Conservation (phyloP, 345 rosid species). For the Erucastrum elatum region DNA sequence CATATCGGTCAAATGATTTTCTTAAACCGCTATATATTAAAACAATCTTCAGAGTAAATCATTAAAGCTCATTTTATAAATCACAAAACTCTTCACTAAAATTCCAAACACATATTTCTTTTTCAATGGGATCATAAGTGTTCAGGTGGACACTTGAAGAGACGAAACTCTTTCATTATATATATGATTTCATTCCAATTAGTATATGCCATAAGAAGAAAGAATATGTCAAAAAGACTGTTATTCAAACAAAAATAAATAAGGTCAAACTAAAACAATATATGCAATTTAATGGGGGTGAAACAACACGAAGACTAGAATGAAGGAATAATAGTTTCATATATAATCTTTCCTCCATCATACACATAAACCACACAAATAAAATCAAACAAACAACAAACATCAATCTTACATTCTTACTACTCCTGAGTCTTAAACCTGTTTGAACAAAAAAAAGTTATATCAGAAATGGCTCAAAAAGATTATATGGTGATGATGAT, state of each 20-base stretch:
- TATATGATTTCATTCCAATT: neutral
- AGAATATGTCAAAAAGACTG: too few relatives aligned
- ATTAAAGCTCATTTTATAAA: too few relatives aligned
- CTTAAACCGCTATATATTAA: too few relatives aligned
- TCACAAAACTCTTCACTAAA: too few relatives aligned
- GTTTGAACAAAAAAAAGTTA: neutral
- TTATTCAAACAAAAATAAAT: neutral
- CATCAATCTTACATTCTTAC: neutral
- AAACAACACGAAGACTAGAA: neutral
- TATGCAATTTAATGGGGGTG: neutral
- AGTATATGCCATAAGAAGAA: neutral
- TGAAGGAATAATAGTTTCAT: neutral
- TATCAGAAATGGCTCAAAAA: neutral
- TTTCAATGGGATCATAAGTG: too few relatives aligned
- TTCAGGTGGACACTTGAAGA: too few relatives aligned
- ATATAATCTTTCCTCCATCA: neutral
- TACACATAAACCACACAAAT: neutral
- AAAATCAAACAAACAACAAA: neutral
- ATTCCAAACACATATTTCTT: too few relatives aligned
- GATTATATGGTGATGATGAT: neutral
- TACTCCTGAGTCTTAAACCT: neutral
- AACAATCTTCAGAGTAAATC: too few relatives aligned
- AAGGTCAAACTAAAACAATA: neutral
- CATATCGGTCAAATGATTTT: too few relatives aligned
- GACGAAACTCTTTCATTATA: too few relatives aligned